A percentile compares a stretch with the other conserved stretches of the same genome.
Evolutionary conservation across 2,329 filamentous ascomycete species (phyloP).

Genomic region (Xylariaceae sp.): DNA sequence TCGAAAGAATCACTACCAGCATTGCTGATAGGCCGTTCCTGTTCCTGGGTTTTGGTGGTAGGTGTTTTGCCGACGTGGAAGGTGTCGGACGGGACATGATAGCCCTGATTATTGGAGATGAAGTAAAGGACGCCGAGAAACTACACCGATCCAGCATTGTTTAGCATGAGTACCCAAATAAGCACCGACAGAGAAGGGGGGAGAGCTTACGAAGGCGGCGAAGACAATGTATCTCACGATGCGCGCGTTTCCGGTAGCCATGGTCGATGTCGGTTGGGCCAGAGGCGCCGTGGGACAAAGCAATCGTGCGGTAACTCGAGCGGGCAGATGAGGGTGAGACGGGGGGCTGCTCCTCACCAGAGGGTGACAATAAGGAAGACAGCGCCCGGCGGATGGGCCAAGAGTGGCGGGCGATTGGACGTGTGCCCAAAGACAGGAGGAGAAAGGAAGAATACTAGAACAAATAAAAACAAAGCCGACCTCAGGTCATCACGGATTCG

Average conservation of each 20-base stretch:
- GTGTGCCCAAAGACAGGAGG: conserved; percentile 15
- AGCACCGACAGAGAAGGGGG: not conserved
- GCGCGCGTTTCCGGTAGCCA: conserved; percentile 66
- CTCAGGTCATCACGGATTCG: conserved; percentile 24
- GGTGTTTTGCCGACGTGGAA: conserved; percentile 27
- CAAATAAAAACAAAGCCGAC: conserved; percentile 22
- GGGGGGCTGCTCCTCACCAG: conserved; percentile 7
- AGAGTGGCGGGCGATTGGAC: conserved; percentile 18
- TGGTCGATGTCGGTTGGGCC: conserved; percentile 31
- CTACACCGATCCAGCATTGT: conserved; percentile 33
- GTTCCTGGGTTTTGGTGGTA: conserved; percentile 34
- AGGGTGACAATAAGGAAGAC: conserved; percentile 8
- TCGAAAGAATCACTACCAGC: conserved; percentile 28
- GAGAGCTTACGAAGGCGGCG: conserved; percentile 68
- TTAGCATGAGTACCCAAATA: conserved; percentile 17
- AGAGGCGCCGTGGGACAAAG: conserved; percentile 6
- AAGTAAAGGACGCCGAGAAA: conserved; percentile 74
- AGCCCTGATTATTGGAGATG: conserved; percentile 56
- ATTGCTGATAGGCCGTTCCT: conserved; percentile 21
- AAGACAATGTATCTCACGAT: conserved; percentile 75
- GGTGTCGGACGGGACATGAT: conserved; percentile 41
- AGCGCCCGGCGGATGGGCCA: conserved; percentile 10
- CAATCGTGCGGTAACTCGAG: conserved; percentile 3
- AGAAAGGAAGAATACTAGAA: not conserved
- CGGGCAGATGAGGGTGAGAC: not conserved